phyloP scores from a whole-genome alignment of 2,329 filamentous ascomycete species.

The Botrytis byssoidea region DNA sequence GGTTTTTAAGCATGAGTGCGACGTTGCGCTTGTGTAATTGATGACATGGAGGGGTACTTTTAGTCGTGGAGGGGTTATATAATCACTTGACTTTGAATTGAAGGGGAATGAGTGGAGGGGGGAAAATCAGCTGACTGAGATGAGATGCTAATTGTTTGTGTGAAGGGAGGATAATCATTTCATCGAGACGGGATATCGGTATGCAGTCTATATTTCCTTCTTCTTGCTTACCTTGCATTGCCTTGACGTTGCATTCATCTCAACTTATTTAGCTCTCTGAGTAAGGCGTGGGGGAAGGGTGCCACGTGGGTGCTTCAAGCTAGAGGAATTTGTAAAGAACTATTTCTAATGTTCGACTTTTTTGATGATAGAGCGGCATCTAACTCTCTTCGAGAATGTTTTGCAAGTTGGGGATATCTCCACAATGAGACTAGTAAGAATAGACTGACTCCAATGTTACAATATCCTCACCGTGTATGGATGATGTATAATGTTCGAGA shows the following conservation, averaged over 20 bases:
- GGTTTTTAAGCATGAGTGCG: neutral
- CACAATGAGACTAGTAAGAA: conserved; percentile 42
- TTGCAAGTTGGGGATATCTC: conserved; percentile 38
- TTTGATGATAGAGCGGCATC: conserved; percentile 28
- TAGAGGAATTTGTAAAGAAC: conserved; percentile 20
- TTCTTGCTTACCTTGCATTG: neutral
- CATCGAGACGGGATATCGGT: conserved; percentile 40
- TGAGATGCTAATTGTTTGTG: conserved; percentile 1
- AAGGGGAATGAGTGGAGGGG: neutral
- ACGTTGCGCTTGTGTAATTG: conserved; percentile 12
- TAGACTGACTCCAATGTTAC: conserved; percentile 12
- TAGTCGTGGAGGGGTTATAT: neutral
- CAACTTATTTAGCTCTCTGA: conserved; percentile 14
- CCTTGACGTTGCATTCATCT: conserved; percentile 8
- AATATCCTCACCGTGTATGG: neutral
- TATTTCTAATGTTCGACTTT: conserved; percentile 16
- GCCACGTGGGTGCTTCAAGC: neutral
- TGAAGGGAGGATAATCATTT: conserved; percentile 40
- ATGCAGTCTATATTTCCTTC: neutral
- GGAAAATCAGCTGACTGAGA: neutral
- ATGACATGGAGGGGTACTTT: conserved; percentile 12
- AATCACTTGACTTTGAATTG: neutral
- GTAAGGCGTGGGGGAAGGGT: neutral
- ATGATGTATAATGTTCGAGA: neutral
- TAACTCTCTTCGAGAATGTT: conserved; percentile 33